phyloP scores from a whole-genome alignment of 163 green algal species.

The Volvox carteri region DNA sequence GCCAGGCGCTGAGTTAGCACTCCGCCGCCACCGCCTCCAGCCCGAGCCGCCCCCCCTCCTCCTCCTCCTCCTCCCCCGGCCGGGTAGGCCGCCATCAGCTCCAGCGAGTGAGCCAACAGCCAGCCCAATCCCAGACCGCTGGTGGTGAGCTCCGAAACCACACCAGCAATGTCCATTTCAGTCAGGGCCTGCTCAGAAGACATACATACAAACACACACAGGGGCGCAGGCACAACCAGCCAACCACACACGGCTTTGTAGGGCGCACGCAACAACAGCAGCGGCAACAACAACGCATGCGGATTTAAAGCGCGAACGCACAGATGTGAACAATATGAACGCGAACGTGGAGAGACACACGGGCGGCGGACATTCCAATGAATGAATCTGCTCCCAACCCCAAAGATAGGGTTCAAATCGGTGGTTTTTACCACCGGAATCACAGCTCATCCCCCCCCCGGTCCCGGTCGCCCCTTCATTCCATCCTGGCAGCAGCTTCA shows the following conservation, averaged over 20 bases:
- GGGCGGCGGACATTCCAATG: no score
- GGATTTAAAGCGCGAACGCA: no score
- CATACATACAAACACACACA: no score
- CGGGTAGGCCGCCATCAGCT: conserved; percentile 49
- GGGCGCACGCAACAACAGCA: background rate
- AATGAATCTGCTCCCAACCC: no score
- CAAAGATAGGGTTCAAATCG: no score
- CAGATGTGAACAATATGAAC: no score
- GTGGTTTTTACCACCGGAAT: no score
- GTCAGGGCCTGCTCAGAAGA: conserved; percentile 38
- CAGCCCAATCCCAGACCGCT: conserved; percentile 45
- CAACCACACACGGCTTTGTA: no score
- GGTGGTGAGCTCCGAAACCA: conserved; percentile 60
- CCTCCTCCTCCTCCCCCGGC: background rate
- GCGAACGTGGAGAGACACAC: background rate
- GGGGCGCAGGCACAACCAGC: no score
- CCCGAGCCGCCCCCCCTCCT: background rate
- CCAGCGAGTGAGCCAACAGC: conserved; percentile 63
- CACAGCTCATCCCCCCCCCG: no score
- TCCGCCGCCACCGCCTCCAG: background rate
- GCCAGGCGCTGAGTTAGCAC: conserved; percentile 57
- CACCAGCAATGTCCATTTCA: conserved; percentile 48
- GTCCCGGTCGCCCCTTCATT: no score
- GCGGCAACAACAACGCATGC: background rate
- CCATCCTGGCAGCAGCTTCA: no score